A percentile compares a stretch with the other conserved stretches of the same genome.
Conservation (phyloP, 805 yeast species). For the Candida hispaniensis region DNA sequence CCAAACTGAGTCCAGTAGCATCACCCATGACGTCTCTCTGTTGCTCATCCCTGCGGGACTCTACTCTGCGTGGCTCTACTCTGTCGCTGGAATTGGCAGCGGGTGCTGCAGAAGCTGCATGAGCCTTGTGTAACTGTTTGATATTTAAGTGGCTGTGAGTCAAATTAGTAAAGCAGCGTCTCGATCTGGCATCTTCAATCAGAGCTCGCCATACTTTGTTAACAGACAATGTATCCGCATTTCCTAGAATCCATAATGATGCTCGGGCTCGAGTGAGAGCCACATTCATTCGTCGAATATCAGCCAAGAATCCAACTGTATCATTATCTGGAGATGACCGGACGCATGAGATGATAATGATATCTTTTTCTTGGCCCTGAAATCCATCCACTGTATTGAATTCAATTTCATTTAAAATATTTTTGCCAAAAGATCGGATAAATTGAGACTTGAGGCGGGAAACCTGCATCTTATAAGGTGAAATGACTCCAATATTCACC, state of each 20-base stretch:
- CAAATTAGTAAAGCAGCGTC: no score
- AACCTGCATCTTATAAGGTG: constrained; percentile 91
- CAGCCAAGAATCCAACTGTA: constrained; percentile 81
- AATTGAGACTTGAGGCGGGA: constrained; percentile 47
- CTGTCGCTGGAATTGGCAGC: no score
- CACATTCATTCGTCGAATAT: constrained; percentile 91
- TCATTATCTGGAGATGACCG: constrained; percentile 54
- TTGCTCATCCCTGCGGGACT: no score
- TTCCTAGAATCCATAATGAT: constrained; percentile 88
- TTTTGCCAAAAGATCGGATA: constrained; percentile 46
- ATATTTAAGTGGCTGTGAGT: no score
- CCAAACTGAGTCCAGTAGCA: no score
- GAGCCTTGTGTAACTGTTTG: no score
- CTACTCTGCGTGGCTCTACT: no score
- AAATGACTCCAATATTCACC: constrained; percentile 72
- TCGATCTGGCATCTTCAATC: constrained; percentile 33
- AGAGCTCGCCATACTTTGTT: constrained; percentile 68
- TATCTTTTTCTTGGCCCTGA: constrained; percentile 95
- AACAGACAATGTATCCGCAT: constrained; percentile 48
- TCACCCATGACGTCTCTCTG: no score
- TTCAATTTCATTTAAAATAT: constrained; percentile 56
- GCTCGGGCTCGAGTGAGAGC: constrained; percentile 90
- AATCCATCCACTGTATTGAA: constrained; percentile 96
- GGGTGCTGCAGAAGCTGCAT: no score
- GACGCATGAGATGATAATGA: constrained; percentile 90